A percentile compares a stretch with the other conserved stretches of the same genome.
These are phyloP conservation scores for Corynascus novoguineensis DNA, from an alignment of 495 filamentous ascomycete genomes.

Conservation along the genomic window DNA sequence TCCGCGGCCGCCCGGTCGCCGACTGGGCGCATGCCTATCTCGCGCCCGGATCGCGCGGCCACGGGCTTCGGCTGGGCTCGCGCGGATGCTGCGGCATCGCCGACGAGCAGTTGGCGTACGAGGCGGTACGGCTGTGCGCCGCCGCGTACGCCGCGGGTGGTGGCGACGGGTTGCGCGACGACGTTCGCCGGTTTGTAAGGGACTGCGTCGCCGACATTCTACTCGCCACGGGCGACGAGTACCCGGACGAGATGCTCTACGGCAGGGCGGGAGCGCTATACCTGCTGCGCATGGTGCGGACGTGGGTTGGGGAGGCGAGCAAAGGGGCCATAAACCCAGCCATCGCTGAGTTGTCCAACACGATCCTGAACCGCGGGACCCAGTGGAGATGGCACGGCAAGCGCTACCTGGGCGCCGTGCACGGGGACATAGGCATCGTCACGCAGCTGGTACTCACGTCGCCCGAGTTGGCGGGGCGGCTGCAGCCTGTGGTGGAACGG, in stretches of 20 bases:
- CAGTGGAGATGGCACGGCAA: slow-evolving; percentile 56
- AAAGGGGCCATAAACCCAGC: slow-evolving; percentile 29
- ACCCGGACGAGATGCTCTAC: slow-evolving; percentile 50
- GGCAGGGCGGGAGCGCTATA: slow-evolving; percentile 59
- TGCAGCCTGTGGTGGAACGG: slow-evolving; percentile 40
- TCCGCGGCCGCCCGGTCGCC: slow-evolving; percentile 39
- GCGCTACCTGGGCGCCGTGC: slow-evolving; percentile 55
- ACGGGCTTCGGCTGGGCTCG: slow-evolving; percentile 25
- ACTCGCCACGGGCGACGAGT: slow-evolving; percentile 26
- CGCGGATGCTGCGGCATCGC: slow-evolving; percentile 49
- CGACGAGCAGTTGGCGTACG: slow-evolving; percentile 50
- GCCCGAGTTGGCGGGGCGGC: slow-evolving; percentile 25
- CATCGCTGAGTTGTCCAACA: slow-evolving; percentile 34
- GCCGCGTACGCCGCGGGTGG: no score
- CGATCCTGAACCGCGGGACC: slow-evolving; percentile 34
- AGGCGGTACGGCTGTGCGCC: slow-evolving; percentile 48
- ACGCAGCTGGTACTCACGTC: slow-evolving; percentile 54
- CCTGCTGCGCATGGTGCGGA: slow-evolving; percentile 45
- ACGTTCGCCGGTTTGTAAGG: slow-evolving; percentile 43
- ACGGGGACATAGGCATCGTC: slow-evolving; percentile 58
- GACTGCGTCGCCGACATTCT: slow-evolving; percentile 34
- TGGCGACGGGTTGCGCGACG: no score
- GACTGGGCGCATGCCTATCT: slow-evolving; percentile 49
- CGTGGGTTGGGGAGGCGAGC: slow-evolving; percentile 27
- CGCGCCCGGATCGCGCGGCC: slow-evolving; percentile 34